Base-by-base conservation (phyloP, 1,139 yeast species). In the Starmera stellimalicola region DNA sequence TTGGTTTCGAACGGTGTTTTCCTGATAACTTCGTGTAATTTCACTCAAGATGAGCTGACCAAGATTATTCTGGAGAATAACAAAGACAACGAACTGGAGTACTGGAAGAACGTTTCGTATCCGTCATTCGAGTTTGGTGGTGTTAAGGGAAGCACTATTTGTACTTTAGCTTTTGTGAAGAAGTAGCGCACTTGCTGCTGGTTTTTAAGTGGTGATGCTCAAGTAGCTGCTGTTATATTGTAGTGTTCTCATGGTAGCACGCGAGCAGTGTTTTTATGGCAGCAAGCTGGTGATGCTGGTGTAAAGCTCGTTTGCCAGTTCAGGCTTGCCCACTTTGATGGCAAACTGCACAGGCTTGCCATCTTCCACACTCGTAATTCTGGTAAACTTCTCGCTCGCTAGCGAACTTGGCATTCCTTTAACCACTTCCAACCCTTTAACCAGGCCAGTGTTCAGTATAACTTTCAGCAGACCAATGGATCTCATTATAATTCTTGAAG, bases 121-220 rank as follows among this genome's bases (percentile, higher is more conserved):
- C 96, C 95, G 5, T 68, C 73, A 7, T 85, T 85, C 52, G 73
- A 78, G 53, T 91, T 87, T 58, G 96, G 95, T 4, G 97, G 98
- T 6, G 73, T 68, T 7, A 70, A 77, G 45, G 98, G 98, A 3
- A 73, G 84, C 28, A 77, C 96, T 2, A 82, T 91, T 29, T 84
- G 95, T 53, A 80, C 88, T 35, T 70, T 88, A 32, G 95, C 93
- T 16, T 91, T 88, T 51, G 60, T 62, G 18, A 73, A 65, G 46
- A 19, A 14, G 16, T 42, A 25, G 18, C 10, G 23, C 9, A 3
- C n/a, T n/a, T n/a, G n/a, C n/a, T n/a, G n/a, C n/a, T n/a, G n/a
- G n/a, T n/a, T n/a, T n/a, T n/a, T n/a, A n/a, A n/a, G n/a, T 3
- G n/a, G n/a, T n/a, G 23, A 20, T 20, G 23, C 9, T 10, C n/a